Evolutionary conservation across 495 filamentous ascomycete genomes (phyloP), one percentile per base, ranked within the genome.

Genomic region (Xylaria castorea): DNA sequence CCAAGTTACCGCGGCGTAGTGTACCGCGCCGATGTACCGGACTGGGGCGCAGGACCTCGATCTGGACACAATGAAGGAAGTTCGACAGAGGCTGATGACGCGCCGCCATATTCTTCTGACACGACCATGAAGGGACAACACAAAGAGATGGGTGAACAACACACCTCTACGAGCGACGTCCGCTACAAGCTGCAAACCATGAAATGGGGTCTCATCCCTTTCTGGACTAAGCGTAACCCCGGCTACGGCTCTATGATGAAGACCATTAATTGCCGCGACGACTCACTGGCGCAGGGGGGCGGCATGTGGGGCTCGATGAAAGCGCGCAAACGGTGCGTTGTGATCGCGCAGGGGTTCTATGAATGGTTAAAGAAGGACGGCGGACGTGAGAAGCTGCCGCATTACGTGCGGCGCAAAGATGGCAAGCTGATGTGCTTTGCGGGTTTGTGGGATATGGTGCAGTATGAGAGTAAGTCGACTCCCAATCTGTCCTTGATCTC

Each of bases 271-370:
- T 97, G 94, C 80, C 91, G 96, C 30, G 94, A 95, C 77, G 96
- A 98, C 81, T 96, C 94, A 4, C 83, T 99, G 6, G 83, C 87
- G 1, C 87, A 91, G 9, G 87, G 91, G 30, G 87, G 89, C 3
- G 94, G 94, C 16, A 93, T 97, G 90, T 99, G 96, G 96, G 91
- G 87, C 34, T 88, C 86, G 18, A 97, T 98, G 92, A 98, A 97
- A 80, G 87, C 89, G 62, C 88, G 85, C 75, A 97, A 97, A 79
- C 87, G 96, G 32, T 99, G 96, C 78, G 84, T 98, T 53, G 90
- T 99, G 2, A 74, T 95, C 4, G 93, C 92, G 18, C 91, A 97
- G 81, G 96, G 96, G 3, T 99, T 98, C 81, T 99, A 95, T 80
- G 96, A 99, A 80, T 99, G 96, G 96, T 81, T 96, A 66, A 94